Evolutionary conservation across 2,329 filamentous ascomycete genomes (phyloP).

Genomic region (Neoscytalidium dimidiatum): DNA sequence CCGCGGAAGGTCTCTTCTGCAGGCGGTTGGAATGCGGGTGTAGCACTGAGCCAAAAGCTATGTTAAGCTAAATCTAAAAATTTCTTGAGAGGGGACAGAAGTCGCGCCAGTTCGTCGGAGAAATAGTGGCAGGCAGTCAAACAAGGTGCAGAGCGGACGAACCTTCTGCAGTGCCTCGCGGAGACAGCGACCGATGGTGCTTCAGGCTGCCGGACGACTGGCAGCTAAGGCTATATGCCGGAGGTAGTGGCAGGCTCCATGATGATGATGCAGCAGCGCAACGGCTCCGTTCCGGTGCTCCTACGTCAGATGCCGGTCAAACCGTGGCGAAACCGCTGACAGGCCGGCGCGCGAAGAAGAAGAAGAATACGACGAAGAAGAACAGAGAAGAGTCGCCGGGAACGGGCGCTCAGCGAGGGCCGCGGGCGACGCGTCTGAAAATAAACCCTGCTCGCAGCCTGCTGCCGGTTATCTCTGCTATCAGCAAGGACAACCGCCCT

Average conservation of each 20-base stretch:
- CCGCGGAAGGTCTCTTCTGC: not conserved
- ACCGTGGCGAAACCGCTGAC: not conserved
- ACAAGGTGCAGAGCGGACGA: not conserved
- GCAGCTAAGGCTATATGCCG: conserved; percentile 5
- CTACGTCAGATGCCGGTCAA: not conserved
- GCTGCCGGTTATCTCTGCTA: not conserved
- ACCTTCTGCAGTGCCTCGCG: not conserved
- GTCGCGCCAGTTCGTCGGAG: not conserved
- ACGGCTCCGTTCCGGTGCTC: not conserved
- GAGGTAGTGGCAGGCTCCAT: not conserved
- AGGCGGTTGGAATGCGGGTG: conserved; percentile 1
- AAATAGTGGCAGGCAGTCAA: not conserved
- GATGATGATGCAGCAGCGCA: conserved; percentile 4
- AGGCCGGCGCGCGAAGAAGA: not conserved
- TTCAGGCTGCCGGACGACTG: not conserved
- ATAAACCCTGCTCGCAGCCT: not conserved
- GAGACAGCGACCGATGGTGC: not conserved
- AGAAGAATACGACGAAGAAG: not conserved
- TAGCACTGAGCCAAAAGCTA: not conserved
- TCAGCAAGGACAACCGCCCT: not conserved
- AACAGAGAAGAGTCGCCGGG: too few species aligned
- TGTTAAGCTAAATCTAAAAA: not conserved
- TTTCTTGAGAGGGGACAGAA: not conserved
- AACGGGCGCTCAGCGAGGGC: too few species aligned
- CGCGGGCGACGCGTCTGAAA: not conserved